Percentiles rank a stretch among this genome's conserved stretches.
Conservation (phyloP, 1,284 basidiomycete species). For the Tilletiaria anomala region DNA sequence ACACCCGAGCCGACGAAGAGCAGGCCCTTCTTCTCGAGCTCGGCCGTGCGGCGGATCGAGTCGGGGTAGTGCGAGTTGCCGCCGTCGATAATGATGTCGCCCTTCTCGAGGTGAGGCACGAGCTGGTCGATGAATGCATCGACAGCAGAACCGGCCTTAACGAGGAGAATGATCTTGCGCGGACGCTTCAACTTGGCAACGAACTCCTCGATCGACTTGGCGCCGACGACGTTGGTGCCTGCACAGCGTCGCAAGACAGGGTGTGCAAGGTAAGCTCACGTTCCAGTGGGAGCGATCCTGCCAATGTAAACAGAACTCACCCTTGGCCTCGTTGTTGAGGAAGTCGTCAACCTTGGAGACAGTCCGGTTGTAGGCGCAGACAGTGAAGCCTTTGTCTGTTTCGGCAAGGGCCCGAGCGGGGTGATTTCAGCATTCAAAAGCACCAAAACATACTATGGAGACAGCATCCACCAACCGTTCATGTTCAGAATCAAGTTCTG, state of each 20-base stretch:
- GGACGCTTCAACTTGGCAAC: conserved; percentile 48
- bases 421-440: neutral
- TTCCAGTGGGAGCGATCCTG: conserved; percentile 2
- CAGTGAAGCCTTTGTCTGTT: conserved; percentile 96
- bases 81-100: conserved; percentile 94
- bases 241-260: neutral
- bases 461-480: too few species aligned
- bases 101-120: conserved; percentile 49
- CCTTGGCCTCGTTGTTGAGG: conserved; percentile 93
- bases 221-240: conserved; percentile 86
- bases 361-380: conserved; percentile 94
- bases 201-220: conserved; percentile 81
- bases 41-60: conserved; percentile 81
- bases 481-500: conserved; percentile 40
- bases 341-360: conserved; percentile 91
- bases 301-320: conserved; percentile 43
- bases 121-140: conserved; percentile 50
- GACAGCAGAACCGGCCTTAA: conserved; percentile 54
- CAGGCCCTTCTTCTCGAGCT: conserved; percentile 83
- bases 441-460: conserved; percentile 4
- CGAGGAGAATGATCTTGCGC: conserved; percentile 80
- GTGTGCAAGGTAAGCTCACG: neutral
- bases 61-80: conserved; percentile 99
- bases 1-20: conserved; percentile 98
- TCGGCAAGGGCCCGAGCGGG: neutral